These are phyloP conservation scores for Antitrichia curtipendula DNA, from an alignment of 225 moss, liverwort and hornwort species.

Conservation along the genomic window DNA sequence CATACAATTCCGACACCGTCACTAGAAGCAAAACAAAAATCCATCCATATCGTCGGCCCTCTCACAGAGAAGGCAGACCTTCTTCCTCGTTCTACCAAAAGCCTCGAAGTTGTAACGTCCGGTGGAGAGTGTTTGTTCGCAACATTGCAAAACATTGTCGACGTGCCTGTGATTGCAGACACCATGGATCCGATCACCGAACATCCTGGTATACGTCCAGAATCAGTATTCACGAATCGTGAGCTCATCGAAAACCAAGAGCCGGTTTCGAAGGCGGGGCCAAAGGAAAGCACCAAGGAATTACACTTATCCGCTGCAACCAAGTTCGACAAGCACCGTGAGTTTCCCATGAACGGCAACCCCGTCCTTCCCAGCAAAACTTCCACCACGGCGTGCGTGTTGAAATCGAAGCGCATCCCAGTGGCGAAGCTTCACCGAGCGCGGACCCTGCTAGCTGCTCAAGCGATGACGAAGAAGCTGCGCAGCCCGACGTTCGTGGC, in stretches of 20 bases:
- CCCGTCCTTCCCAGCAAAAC: neutral
- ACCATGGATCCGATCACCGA: neutral
- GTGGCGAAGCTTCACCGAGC: slow-evolving; percentile 15
- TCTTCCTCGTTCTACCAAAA: neutral
- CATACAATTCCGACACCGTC: neutral
- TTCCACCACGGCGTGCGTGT: slow-evolving; percentile 1
- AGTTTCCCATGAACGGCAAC: neutral
- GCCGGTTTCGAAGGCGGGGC: neutral
- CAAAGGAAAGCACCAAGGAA: neutral
- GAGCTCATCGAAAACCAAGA: neutral
- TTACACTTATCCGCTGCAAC: neutral
- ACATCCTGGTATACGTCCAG: neutral
- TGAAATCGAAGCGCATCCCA: slow-evolving; percentile 14
- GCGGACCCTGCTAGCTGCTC: slow-evolving; percentile 17
- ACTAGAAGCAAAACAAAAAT: neutral
- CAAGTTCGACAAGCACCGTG: neutral
- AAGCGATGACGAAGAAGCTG: slow-evolving; percentile 18
- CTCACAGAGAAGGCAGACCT: neutral
- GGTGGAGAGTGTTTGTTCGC: neutral
- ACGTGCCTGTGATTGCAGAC: neutral
- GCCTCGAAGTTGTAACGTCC: neutral
- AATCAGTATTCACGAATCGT: neutral
- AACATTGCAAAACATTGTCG: slow-evolving; percentile 2
- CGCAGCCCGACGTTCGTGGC: slow-evolving; percentile 9
- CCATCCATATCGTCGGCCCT: neutral